phyloP scores from a whole-genome alignment of 179 eudicot species.

The Beta lomatogona region DNA sequence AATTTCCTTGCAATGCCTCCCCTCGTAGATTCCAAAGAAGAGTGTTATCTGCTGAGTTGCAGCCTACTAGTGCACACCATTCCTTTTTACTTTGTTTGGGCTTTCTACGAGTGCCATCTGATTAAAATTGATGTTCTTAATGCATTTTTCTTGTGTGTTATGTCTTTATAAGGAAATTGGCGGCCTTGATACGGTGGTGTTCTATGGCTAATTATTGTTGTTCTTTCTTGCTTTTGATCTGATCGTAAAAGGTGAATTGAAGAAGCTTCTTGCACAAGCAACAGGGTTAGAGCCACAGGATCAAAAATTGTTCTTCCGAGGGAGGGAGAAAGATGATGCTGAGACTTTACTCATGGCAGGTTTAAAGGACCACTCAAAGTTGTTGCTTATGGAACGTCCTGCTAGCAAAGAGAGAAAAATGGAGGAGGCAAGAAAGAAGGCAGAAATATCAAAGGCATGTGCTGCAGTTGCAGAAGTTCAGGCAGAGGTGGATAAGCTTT shows the following conservation, averaged over 20 bases:
- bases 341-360: conserved; percentile 64
- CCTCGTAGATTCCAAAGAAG: not conserved
- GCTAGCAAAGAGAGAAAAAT: conserved; percentile 45
- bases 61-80: not conserved
- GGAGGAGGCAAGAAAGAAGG: conserved; percentile 53
- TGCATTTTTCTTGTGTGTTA: not conserved
- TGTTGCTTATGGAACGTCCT: conserved; percentile 59
- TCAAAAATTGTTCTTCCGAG: conserved; percentile 69
- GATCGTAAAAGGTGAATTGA: conserved; percentile 57
- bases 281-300: conserved; percentile 65
- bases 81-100: not conserved
- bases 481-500: conserved; percentile 69
- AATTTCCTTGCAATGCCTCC: not conserved
- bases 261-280: conserved; percentile 51
- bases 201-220: not conserved
- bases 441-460: conserved; percentile 47
- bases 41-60: not conserved
- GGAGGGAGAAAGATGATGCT: conserved; percentile 68
- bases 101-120: not conserved
- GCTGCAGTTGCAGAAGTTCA: conserved; percentile 64
- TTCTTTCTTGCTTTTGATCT: conserved; percentile 2
- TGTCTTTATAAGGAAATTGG: not conserved
- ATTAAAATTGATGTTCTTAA: not conserved
- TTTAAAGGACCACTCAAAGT: conserved; percentile 70
- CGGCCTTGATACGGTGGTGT: not conserved